Evolutionary conservation across 2,329 filamentous ascomycete species (phyloP), one percentile per base, ranked within the genome.

Genomic region (Penicillium sclerotiorum): DNA sequence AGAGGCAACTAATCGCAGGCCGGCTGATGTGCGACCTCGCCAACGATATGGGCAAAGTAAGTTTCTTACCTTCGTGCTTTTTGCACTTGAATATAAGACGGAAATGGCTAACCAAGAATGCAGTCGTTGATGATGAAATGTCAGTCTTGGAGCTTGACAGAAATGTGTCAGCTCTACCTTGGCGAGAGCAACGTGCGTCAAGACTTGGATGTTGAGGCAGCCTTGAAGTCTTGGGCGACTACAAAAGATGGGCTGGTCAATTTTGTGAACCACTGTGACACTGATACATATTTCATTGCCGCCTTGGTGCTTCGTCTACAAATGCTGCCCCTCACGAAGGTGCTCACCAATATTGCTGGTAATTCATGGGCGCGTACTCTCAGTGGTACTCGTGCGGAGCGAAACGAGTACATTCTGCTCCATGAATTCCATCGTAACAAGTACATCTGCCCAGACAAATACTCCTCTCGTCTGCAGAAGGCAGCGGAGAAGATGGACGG

Each of bases 291-390:
- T 72, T 97, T 93, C 73, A 90, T 99, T 62, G 89, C 94, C 36
- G 93, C 95, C 2, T 80, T 99, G 57, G 90, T 91, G 4, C 73
- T 99, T 46, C 87, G 88, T 54, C 87, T 95, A 20, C 94, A 99
- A 71, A 89, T 99, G 77, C 80, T 99, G 37, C 90, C 94, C 12
- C 77, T 99, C 46, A 96, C 93, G 18, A 97, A 96, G 71, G 89
- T 96, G 41, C 78, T 99, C 56, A 99, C 94, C 12, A 97, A 97
- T 64, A 79, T 99, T 69, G 94, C 94, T 54, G 94, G 94, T 61
- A 99, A 99, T 72, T 97, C 94, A 1, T 99, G 94, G 94, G 93
- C 93, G 47, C 86, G 94, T 67, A 99, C 94, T 2, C 77, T 99
- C 33, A 96, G 90, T 30, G 94, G 94, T 71, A 99, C 94, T 17